Evolutionary conservation across 2,329 filamentous ascomycete genomes (phyloP), one percentile per base, ranked within the genome.

Genomic region (Clonostachys chloroleuca): DNA sequence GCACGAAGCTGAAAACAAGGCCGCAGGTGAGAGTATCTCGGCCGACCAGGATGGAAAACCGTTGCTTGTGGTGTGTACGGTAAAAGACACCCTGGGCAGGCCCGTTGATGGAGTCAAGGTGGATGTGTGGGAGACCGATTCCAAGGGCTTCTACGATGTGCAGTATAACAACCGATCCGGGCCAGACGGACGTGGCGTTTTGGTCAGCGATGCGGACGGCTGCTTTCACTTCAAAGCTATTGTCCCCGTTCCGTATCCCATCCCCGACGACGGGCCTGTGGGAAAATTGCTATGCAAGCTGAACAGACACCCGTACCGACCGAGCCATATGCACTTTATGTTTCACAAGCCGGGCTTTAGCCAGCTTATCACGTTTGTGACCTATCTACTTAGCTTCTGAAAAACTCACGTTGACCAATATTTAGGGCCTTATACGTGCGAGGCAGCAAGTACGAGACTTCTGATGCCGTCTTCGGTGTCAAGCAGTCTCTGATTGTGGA

Each of bases 221-320:
- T 40, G 30, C 34, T 94, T 95, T 65, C 92, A 86, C 83, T 95
- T 94, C 70, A 84, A 83, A 59, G 88, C 84, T 0, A 88, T 95
- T 61, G 84, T 86, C 52, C 90, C 90, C 0, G 89, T 95, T 49
- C 83, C 85, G 48, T 95, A 95, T 66, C 85, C 87, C 0, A 92
- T 94, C 58, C 88, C 89, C 4, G 77, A 88, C n/a, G n/a, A n/a
- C n/a, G n/a, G n/a, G n/a, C n/a, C n/a, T n/a, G n/a, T n/a, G n/a
- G n/a, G n/a, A n/a, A 59, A 89, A 95, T 65, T 87, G 87, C 12
- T 89, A 89, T 0, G 89, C 94, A 63, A 69, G 60, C 62, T 92
- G 57, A 74, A 77, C 37, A 71, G 88, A 33, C 88, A 92, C 68
- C 83, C 83, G 50, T 91, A 82, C 70, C 70, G 88, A 46, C 88